phyloP scores from a whole-genome alignment of 208 protist species.

The Trypanosoma brucei region DNA sequence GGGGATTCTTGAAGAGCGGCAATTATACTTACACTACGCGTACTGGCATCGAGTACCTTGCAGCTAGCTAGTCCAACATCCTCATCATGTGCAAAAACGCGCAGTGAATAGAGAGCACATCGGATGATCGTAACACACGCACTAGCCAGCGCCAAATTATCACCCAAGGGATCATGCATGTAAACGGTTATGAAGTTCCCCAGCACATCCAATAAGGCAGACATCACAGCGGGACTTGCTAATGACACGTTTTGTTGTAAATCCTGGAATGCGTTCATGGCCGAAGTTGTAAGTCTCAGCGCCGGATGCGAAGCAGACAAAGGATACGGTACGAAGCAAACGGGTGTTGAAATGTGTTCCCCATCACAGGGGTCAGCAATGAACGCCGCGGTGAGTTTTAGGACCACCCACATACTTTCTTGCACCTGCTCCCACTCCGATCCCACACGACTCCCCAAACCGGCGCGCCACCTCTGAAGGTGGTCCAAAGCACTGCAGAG shows the following conservation, averaged over 20 bases:
- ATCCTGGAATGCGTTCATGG: slow-evolving; percentile 7
- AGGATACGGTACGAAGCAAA: slow-evolving; percentile 45
- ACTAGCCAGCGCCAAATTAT: slow-evolving; percentile 33
- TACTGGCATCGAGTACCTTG: slow-evolving; percentile 45
- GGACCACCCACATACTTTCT: slow-evolving; percentile 58
- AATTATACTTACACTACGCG: slow-evolving; percentile 30
- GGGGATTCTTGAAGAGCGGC: slow-evolving; percentile 7
- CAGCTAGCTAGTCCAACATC: slow-evolving; percentile 42
- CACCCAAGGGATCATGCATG: slow-evolving; percentile 26
- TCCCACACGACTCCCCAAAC: not conserved
- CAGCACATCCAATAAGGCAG: slow-evolving; percentile 50
- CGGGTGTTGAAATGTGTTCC: slow-evolving; percentile 67
- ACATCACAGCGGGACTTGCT: slow-evolving; percentile 55
- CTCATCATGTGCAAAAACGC: slow-evolving; percentile 47
- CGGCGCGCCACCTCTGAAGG: slow-evolving; percentile 2
- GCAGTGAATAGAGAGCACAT: slow-evolving; percentile 40
- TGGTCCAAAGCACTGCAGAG: slow-evolving; percentile 14
- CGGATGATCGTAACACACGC: slow-evolving; percentile 31
- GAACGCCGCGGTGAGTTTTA: slow-evolving; percentile 56
- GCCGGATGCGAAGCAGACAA: slow-evolving; percentile 19
- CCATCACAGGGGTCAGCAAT: slow-evolving; percentile 62
- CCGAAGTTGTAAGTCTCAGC: slow-evolving; percentile 21
- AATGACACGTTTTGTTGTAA: slow-evolving; percentile 9
- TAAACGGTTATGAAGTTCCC: slow-evolving; percentile 56
- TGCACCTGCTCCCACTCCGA: slow-evolving; percentile 20